Evolutionary conservation across 208 protist species (phyloP).

Genomic region (Trypanosoma brucei): DNA sequence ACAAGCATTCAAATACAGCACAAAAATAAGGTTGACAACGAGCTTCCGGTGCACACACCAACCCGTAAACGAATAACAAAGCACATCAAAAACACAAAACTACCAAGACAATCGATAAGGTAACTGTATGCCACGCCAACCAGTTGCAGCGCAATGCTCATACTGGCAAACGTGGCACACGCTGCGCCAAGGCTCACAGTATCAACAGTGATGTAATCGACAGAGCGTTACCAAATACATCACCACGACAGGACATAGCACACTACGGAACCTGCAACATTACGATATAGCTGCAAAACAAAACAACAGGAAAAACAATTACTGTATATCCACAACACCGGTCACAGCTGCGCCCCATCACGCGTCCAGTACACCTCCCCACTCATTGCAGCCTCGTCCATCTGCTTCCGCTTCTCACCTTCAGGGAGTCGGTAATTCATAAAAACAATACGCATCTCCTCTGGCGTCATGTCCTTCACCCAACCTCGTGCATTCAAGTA

Average conservation of each 20-base stretch:
- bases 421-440: conserved; percentile 60
- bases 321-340: not conserved
- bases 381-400: conserved; percentile 22
- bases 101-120: no score
- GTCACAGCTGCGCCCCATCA: conserved; percentile 22
- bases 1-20: not conserved
- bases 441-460: conserved; percentile 78
- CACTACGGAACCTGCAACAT: not conserved
- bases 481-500: conserved; percentile 79
- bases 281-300: not conserved
- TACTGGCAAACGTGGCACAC: no score
- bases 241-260: not conserved
- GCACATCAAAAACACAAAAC: no score
- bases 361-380: conserved; percentile 51
- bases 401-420: conserved; percentile 39
- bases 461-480: conserved; percentile 77
- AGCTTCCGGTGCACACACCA: no score
- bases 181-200: no score
- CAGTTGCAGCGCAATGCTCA: no score
- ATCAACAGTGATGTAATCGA: no score
- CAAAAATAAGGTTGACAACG: no score
- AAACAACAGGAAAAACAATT: not conserved
- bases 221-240: not conserved
- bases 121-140: no score
- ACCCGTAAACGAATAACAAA: no score